Evolutionary conservation across 306 rosid species (phyloP), one percentile per base, ranked within the genome.

Genomic region (Cicer chorassanicum): DNA sequence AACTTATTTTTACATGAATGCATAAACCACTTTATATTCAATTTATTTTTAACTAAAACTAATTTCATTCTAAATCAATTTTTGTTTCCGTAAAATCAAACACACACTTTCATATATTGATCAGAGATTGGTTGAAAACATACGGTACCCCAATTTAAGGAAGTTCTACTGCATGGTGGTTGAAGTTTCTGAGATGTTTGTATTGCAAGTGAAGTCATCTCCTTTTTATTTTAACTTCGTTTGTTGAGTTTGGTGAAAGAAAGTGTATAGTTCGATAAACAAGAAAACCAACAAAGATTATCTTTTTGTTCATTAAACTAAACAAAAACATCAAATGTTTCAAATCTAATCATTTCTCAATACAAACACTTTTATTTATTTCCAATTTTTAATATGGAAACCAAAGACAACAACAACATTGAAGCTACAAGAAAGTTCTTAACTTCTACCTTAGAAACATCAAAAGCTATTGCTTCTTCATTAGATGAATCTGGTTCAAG

Each of bases 221-320:
- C 45, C 65, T 50, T 80, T 81, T 50, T 49, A 29, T 80, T 42
- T 57, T 57, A 8, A 77, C 82, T 75, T 78, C 70, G 68, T 87
- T 89, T 74, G 94, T 83, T 87, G 90, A 83, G 98, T 88, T 89
- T 88, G 98, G 94, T 89, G 86, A 75, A 82, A 82, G 78, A 67
- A 89, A 83, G 86, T 78, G 50, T 81, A 44, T 59, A 66, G 80
- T 80, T 65, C 67, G 42, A 57, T 77, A 16, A 59, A 79, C 74
- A 88, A 86, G 88, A 84, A 84, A 85, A 85, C 86, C 77, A 84
- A 24, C 65, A 78, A 43, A 46, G 59, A 29, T 56, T 7, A 65
- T 59, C 55, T 83, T 80, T 86, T 72, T 54, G 36, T 72, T 72
- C 65, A 65, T 57, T 54, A 42, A 19, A 67, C 82, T 45, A 41